Evolutionary conservation across 306 rosid species (phyloP).

Genomic region (Vigna reflexopilosa): DNA sequence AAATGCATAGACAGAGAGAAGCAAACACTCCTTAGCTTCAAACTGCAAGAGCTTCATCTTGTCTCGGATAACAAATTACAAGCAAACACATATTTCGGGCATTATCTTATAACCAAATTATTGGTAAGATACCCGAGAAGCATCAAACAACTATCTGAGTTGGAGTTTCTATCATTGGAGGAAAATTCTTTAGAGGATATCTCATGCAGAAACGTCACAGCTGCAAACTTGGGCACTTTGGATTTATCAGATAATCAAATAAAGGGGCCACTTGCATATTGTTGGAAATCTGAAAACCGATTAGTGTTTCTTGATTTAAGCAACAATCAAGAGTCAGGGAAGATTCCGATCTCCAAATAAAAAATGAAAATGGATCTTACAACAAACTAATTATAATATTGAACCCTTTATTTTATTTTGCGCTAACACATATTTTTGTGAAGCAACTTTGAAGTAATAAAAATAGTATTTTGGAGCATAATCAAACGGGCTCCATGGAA

Average conservation of each 20-base stretch:
- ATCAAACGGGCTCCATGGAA: too few relatives aligned
- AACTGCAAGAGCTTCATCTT: background rate
- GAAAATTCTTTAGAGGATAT: background rate
- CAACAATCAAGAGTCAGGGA: background rate
- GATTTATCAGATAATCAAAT: background rate
- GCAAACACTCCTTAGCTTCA: constrained; percentile 19
- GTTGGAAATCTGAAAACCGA: background rate
- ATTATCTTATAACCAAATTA: background rate
- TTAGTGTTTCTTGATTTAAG: constrained; percentile 7
- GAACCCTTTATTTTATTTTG: too few relatives aligned
- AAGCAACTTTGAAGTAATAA: too few relatives aligned
- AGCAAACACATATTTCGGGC: background rate
- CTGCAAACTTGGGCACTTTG: background rate
- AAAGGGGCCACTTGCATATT: background rate
- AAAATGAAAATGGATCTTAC: too few relatives aligned
- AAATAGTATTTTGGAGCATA: too few relatives aligned
- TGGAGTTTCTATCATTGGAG: background rate
- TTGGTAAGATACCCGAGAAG: background rate
- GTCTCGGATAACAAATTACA: background rate
- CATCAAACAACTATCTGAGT: background rate
- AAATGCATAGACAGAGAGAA: background rate
- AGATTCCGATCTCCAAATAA: constrained; percentile 14
- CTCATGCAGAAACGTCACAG: background rate
- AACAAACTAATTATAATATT: too few relatives aligned
- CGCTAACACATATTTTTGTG: too few relatives aligned